Percentiles rank a stretch among this genome's conserved stretches.
Evolutionary conservation across 2,329 filamentous ascomycete genomes (phyloP).

Genomic region (Biscogniauxia sp.): DNA sequence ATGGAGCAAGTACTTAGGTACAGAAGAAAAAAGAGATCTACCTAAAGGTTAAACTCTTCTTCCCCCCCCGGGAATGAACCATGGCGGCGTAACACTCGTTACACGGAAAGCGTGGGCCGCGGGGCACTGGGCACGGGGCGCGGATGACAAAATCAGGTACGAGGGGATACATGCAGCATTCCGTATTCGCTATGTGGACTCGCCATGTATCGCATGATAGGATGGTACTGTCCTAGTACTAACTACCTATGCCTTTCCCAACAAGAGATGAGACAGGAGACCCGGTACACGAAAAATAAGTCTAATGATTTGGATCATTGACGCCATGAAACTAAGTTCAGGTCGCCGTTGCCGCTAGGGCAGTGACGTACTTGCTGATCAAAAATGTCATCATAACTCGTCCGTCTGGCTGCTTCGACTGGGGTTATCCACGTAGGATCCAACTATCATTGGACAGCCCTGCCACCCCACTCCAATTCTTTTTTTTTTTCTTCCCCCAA

Average conservation of each 20-base stretch:
- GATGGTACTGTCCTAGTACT: too few species aligned
- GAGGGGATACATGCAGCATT: neutral
- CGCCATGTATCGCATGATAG: neutral
- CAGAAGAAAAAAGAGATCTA: too few species aligned
- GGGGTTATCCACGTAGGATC: neutral
- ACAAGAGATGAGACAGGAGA: too few species aligned
- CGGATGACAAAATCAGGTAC: neutral
- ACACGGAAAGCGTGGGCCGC: neutral
- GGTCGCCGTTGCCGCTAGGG: conserved; percentile 4
- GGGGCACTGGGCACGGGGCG: neutral
- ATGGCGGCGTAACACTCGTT: neutral
- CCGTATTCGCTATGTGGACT: neutral
- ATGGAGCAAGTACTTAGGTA: too few species aligned
- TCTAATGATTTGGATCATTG: conserved; percentile 1
- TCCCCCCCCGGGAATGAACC: too few species aligned
- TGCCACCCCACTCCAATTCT: neutral
- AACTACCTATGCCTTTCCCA: too few species aligned
- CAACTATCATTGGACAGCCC: neutral
- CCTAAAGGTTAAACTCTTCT: too few species aligned
- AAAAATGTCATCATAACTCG: conserved; percentile 21
- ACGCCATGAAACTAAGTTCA: neutral
- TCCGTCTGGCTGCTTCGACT: neutral
- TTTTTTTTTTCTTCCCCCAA: neutral
- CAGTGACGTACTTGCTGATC: conserved; percentile 17
- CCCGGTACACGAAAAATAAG: neutral